Evolutionary conservation across 2,329 filamentous ascomycete genomes (phyloP), one percentile per base, ranked within the genome.

Genomic region (Cladosporium sp.): DNA sequence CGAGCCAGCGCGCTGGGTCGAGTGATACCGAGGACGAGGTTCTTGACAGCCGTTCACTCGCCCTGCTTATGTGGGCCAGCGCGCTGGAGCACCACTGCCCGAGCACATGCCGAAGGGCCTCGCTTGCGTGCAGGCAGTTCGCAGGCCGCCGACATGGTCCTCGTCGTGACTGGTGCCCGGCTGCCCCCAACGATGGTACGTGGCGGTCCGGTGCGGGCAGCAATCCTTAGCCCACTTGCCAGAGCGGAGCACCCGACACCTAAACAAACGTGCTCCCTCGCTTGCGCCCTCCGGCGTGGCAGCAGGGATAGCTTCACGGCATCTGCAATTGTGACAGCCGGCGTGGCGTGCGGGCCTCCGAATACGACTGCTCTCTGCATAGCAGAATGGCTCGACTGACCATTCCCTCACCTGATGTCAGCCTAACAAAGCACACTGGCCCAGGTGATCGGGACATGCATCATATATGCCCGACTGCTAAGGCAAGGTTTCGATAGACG

Each of bases 41-140:
- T 47, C 40, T 36, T 47, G 40, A 53, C 50, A 53, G 36, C n/a
- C 37, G 36, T 53, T 44, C 50, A 25, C 49, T 37, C 35, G 34
- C 35, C 13, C 20, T 52, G 49, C 49, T 39, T 52, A 39, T 37
- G 34, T 39, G 45, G 45, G 15, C 28, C 48, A 50, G 48, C 34
- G 3, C 22, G 34, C 20, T 24, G 42, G 42, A 28, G 40, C 40
- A 12, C 20, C 6, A 13, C 3, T 8, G 6, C 13, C 22, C 4
- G n/a, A 44, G 42, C 10, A 19, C 22, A 45, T 28, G 22, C 42
- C 42, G 42, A 45, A 15, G 39, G 15, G 24, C 22, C 42, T 25
- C 42, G 42, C 42, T 28, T 45, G 42, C 42, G 24, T 28, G 42
- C 24, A 45, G 42, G 25, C 20, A 45, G 42, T 45, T 45, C 42